phyloP scores from a whole-genome alignment of 2,329 filamentous ascomycete species.

The Chlorencoelia australis region DNA sequence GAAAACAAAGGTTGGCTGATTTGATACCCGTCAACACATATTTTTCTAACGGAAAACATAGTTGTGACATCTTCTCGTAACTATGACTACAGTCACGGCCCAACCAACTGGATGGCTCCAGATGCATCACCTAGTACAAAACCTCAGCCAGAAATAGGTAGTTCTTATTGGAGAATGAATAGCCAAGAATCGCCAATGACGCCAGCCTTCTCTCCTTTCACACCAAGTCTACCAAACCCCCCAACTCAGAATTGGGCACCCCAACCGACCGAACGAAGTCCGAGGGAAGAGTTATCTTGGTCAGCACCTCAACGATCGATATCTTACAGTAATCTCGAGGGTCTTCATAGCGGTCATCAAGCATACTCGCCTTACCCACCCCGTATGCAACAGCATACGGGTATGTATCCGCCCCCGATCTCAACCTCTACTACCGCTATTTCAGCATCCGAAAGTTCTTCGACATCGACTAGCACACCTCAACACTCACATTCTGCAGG shows the following conservation, averaged over 20 bases:
- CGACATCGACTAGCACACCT: conserved; percentile 13
- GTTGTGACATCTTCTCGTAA: conserved; percentile 22
- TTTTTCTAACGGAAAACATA: conserved; percentile 15
- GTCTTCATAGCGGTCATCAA: conserved; percentile 21
- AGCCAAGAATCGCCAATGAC: conserved; percentile 41
- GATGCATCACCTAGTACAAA: conserved; percentile 29
- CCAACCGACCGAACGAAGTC: conserved; percentile 17
- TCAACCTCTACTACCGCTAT: conserved; percentile 15
- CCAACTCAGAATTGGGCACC: conserved; percentile 24
- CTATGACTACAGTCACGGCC: conserved; percentile 21
- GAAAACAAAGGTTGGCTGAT: conserved; percentile 24
- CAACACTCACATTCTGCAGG: conserved; percentile 20
- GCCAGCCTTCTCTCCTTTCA: conserved; percentile 40
- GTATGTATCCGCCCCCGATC: conserved; percentile 23
- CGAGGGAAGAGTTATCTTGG: conserved; percentile 25
- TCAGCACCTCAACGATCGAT: conserved; percentile 25
- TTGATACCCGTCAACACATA: neutral
- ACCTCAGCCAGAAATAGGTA: conserved; percentile 30
- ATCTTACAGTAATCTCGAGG: conserved; percentile 26
- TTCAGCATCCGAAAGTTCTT: conserved; percentile 14
- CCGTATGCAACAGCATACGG: conserved; percentile 6
- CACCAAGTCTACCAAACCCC: conserved; percentile 27
- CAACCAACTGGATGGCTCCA: conserved; percentile 24
- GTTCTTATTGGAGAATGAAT: conserved; percentile 39
- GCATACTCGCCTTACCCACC: conserved; percentile 15